Conservation (phyloP, 2,329 filamentous ascomycete genomes). For the Hypoxylon sp. region DNA sequence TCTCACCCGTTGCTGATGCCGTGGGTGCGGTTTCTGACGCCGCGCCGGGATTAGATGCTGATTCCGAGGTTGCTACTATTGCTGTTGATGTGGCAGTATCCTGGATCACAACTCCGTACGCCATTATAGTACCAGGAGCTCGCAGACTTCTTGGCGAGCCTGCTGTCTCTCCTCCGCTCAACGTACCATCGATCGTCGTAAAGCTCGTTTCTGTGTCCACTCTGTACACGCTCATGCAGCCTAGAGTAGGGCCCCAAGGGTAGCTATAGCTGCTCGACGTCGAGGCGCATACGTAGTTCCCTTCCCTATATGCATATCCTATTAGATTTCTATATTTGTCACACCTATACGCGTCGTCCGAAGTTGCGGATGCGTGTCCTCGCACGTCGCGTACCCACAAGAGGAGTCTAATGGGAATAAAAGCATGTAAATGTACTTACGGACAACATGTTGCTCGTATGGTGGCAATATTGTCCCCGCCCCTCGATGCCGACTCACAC, state of each 20-base stretch:
- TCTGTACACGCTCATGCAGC: constrained; percentile 39
- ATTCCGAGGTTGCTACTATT: background rate
- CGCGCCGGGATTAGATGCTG: background rate
- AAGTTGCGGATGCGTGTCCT: background rate
- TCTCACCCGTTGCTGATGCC: background rate
- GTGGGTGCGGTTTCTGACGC: constrained; percentile 29
- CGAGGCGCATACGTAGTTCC: constrained; percentile 38
- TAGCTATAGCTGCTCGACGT: constrained; percentile 41
- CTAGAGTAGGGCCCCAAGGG: constrained; percentile 37
- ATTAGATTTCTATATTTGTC: constrained; percentile 21
- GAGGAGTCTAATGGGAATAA: background rate
- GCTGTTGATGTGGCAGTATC: constrained; percentile 17
- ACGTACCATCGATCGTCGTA: constrained; percentile 39
- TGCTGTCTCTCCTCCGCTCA: constrained; percentile 27
- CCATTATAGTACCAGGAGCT: constrained; percentile 42
- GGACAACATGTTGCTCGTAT: constrained; percentile 40
- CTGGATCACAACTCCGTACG: constrained; percentile 37
- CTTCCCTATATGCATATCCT: constrained; percentile 21
- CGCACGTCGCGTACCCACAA: no score
- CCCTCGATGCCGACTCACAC: constrained; percentile 26
- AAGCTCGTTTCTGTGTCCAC: constrained; percentile 31
- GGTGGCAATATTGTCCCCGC: background rate
- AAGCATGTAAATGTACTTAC: constrained; percentile 29
- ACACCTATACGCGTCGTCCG: background rate
- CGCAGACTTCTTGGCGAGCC: constrained; percentile 17